phyloP scores from a whole-genome alignment of 495 filamentous ascomycete species.

The Xylaria curta region DNA sequence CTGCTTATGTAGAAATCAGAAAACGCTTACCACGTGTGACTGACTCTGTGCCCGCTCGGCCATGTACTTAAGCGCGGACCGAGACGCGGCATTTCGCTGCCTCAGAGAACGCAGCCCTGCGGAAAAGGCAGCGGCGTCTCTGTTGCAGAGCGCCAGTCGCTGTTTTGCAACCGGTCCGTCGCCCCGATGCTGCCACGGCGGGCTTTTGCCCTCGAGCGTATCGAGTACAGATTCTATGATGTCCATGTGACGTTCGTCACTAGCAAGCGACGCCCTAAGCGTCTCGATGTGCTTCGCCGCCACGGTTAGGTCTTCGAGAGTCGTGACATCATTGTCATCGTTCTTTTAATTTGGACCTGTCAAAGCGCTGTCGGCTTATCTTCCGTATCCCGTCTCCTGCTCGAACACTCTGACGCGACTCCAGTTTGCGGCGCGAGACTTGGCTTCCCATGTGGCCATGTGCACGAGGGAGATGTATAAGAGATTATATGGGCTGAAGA shows the following conservation, averaged over 20 bases:
- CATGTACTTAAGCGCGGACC: not conserved
- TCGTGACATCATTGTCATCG: not conserved
- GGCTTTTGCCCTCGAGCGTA: not conserved
- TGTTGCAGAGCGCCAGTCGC: not conserved
- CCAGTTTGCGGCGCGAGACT: not conserved
- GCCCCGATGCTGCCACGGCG: not conserved
- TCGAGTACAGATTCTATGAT: not conserved
- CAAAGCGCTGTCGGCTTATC: not conserved
- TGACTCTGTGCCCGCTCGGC: not conserved
- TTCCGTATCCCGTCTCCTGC: too few species aligned
- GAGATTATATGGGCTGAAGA: too few species aligned
- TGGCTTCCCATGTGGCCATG: too few species aligned
- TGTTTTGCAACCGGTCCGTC: not conserved
- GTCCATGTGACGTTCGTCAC: not conserved
- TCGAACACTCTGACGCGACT: not conserved
- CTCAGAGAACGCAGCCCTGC: not conserved
- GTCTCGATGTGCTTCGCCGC: not conserved
- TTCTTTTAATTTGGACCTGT: not conserved
- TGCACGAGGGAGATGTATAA: too few species aligned
- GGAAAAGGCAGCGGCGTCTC: not conserved
- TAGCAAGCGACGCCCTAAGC: not conserved
- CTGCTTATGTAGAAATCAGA: not conserved
- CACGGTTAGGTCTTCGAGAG: not conserved
- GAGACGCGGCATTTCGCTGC: not conserved
- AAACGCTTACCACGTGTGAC: not conserved